These are phyloP conservation scores for Trichothecium roseum DNA, from an alignment of 2,329 filamentous ascomycete genomes.

Conservation along the genomic window DNA sequence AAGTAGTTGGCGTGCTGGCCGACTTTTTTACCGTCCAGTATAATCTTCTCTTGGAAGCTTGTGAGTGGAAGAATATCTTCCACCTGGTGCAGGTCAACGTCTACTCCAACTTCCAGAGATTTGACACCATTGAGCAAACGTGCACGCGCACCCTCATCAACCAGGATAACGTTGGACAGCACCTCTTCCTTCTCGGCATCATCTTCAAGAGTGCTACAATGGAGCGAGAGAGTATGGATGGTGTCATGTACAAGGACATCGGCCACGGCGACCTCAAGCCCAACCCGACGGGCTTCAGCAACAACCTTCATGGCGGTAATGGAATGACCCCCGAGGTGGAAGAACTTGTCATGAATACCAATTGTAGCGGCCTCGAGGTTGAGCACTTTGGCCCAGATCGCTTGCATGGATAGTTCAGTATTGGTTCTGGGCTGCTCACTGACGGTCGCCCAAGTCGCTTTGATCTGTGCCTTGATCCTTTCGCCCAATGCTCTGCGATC, in stretches of 20 bases:
- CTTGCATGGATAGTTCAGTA: conserved; percentile 13
- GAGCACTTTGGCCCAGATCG: conserved; percentile 25
- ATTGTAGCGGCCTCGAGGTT: conserved; percentile 19
- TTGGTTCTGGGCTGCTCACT: neutral
- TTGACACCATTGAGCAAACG: neutral
- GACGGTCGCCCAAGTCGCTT: neutral
- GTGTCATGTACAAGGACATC: conserved; percentile 5
- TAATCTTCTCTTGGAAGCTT: conserved; percentile 3
- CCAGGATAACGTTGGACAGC: neutral
- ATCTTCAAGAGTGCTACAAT: neutral
- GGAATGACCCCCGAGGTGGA: conserved; percentile 36
- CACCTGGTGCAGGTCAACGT: neutral
- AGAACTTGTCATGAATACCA: conserved; percentile 33
- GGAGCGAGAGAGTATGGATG: conserved; percentile 3
- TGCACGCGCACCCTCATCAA: neutral
- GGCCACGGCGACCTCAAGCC: neutral
- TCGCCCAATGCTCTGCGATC: conserved; percentile 5
- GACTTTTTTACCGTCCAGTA: conserved; percentile 2
- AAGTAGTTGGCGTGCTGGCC: conserved; percentile 10
- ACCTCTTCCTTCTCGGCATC: neutral
- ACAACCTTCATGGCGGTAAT: conserved; percentile 29
- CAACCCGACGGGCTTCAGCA: conserved; percentile 14
- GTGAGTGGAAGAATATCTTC: conserved; percentile 3
- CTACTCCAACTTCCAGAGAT: neutral
- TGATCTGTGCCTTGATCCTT: neutral